Percentiles rank a stretch among this genome's conserved stretches.
These are phyloP conservation scores for Penicillium steckii DNA, from an alignment of 495 filamentous ascomycete genomes.

Conservation along the genomic window DNA sequence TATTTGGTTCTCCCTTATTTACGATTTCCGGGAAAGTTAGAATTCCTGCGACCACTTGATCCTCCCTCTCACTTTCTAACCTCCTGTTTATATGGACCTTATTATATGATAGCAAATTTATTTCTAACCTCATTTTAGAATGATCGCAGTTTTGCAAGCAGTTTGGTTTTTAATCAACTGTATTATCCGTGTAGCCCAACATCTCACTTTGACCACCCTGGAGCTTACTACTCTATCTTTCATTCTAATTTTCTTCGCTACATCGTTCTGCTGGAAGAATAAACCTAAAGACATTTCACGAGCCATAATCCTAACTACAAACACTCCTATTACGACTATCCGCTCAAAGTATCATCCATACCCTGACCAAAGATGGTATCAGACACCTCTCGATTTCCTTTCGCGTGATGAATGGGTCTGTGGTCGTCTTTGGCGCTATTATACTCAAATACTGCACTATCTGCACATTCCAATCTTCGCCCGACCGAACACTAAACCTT, in stretches of 20 bases:
- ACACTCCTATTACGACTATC: background rate
- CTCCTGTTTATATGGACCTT: too few relatives aligned
- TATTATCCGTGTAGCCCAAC: constrained; percentile 20
- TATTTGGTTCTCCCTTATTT: background rate
- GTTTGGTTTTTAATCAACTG: constrained; percentile 35
- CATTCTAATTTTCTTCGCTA: constrained; percentile 35
- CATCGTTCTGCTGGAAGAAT: constrained; percentile 41
- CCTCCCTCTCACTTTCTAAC: too few relatives aligned
- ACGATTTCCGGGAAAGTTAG: too few relatives aligned
- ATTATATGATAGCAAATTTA: background rate
- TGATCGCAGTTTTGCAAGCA: constrained; percentile 12
- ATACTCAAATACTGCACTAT: constrained; percentile 15
- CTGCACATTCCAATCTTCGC: constrained; percentile 15
- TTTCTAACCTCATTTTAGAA: background rate
- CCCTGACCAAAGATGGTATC: constrained; percentile 7
- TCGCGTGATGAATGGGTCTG: constrained; percentile 18
- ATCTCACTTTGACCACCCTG: constrained; percentile 31
- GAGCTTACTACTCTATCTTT: constrained; percentile 45
- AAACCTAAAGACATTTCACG: constrained; percentile 35
- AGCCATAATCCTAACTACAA: constrained; percentile 12
- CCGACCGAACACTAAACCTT: constrained; percentile 9
- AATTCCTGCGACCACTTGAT: too few relatives aligned
- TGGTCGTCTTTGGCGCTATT: constrained; percentile 18
- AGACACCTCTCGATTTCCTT: constrained; percentile 26
- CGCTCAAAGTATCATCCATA: background rate